phyloP scores from a whole-genome alignment of 2,329 filamentous ascomycete species.

The Bipolaris cookei region DNA sequence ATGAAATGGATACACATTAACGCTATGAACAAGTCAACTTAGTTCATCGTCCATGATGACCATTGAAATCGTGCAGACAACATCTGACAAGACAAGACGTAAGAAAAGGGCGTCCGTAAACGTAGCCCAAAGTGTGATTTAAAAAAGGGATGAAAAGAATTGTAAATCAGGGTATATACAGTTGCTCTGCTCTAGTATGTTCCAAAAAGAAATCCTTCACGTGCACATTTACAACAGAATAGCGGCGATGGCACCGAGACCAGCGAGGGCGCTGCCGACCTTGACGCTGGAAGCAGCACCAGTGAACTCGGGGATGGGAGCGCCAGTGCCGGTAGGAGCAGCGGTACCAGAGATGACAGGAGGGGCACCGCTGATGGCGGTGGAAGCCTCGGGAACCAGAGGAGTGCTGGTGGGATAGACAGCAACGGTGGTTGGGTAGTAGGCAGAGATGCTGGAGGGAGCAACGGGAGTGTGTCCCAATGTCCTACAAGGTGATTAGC shows the following conservation, averaged over 20 bases:
- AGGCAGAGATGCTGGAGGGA: conserved; percentile 28
- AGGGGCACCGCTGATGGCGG: background rate
- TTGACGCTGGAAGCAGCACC: conserved; percentile 40
- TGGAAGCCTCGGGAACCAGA: conserved; percentile 12
- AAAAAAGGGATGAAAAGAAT: conserved; percentile 4
- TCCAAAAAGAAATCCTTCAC: background rate
- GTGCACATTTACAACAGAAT: conserved; percentile 42
- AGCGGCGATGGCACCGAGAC: conserved; percentile 44
- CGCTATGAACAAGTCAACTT: background rate
- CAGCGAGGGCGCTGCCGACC: conserved; percentile 43
- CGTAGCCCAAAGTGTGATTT: conserved; percentile 5
- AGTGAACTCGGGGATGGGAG: conserved; percentile 38
- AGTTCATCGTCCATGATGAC: background rate
- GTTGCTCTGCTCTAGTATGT: background rate
- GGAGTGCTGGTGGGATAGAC: conserved; percentile 12
- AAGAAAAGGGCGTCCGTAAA: background rate
- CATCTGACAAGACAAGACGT: background rate
- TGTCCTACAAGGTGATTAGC: conserved; percentile 21
- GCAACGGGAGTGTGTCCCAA: conserved; percentile 30
- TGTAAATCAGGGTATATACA: conserved; percentile 5
- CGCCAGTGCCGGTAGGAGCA: conserved; percentile 30
- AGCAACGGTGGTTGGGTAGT: conserved; percentile 34
- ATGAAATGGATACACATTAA: background rate
- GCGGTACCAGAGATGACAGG: conserved; percentile 23
- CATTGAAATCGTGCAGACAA: background rate